Percentiles rank a stretch among this genome's conserved stretches.
phyloP scores from a whole-genome alignment of 192 early-diverging fungal genomes.

The Podila minutissima region DNA sequence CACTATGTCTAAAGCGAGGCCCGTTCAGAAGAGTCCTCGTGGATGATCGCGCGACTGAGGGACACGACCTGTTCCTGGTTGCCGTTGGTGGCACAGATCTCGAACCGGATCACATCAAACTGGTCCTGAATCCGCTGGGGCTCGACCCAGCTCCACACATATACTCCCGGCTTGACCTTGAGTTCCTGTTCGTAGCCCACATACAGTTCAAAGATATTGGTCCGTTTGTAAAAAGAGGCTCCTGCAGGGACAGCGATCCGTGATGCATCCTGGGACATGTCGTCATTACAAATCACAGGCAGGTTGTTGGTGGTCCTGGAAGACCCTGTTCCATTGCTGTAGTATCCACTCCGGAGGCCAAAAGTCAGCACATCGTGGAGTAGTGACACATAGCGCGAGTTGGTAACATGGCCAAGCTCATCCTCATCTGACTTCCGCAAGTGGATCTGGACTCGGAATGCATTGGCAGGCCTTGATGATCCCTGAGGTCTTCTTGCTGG shows the following conservation, averaged over 20 bases:
- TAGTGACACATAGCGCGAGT: constrained; percentile 21
- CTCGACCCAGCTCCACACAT: constrained; percentile 51
- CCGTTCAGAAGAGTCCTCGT: constrained; percentile 11
- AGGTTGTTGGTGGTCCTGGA: constrained; percentile 12
- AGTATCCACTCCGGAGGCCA: constrained; percentile 42
- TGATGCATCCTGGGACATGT: not conserved
- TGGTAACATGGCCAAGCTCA: constrained; percentile 31
- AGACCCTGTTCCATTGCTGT: constrained; percentile 30
- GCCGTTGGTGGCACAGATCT: constrained; percentile 28
- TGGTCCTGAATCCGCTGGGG: constrained; percentile 11
- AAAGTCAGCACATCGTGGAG: constrained; percentile 48
- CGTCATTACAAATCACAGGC: constrained; percentile 13
- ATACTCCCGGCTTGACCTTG: constrained; percentile 39
- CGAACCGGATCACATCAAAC: constrained; percentile 36
- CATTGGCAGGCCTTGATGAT: constrained; percentile 19
- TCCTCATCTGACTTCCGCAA: constrained; percentile 26
- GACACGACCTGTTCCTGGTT: constrained; percentile 35
- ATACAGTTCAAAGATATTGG: constrained; percentile 26
- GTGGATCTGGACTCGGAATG: constrained; percentile 16
- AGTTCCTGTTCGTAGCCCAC: constrained; percentile 44
- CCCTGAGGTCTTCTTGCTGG: not conserved
- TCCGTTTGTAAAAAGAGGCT: constrained; percentile 27
- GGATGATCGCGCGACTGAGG: constrained; percentile 16
- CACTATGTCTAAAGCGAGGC: constrained; percentile 11
- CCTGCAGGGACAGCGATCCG: constrained; percentile 26